These are phyloP conservation scores for Rhododendron ovatum DNA, from an alignment of 148 eudicot species.

Conservation along the genomic window DNA sequence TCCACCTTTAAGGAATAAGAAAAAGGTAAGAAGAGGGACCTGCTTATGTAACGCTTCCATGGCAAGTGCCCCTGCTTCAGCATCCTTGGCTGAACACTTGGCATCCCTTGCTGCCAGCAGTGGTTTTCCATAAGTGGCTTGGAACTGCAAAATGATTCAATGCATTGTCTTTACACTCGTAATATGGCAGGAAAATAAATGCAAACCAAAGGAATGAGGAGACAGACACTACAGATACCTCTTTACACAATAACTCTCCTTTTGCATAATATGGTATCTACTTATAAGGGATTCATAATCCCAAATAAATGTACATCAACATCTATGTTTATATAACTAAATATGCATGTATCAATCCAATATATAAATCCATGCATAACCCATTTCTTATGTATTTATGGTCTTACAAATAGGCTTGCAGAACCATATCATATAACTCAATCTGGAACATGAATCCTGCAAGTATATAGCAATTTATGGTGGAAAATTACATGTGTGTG, in stretches of 20 bases:
- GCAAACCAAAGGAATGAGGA: background rate
- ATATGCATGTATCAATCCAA: background rate
- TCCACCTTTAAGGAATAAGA: background rate
- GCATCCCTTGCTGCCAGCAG: slow-evolving; percentile 90
- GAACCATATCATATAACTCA: background rate
- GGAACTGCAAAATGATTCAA: slow-evolving; percentile 45
- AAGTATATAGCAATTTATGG: background rate
- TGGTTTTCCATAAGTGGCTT: slow-evolving; percentile 94
- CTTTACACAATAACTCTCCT: background rate
- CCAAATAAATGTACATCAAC: background rate
- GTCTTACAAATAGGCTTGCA: background rate
- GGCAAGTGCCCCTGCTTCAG: slow-evolving; percentile 94
- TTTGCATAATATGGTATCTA: background rate
- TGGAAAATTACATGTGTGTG: background rate
- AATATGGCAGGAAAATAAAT: background rate
- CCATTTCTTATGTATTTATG: background rate
- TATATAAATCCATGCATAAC: background rate
- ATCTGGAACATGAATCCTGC: background rate
- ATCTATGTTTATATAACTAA: background rate
- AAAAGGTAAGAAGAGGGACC: slow-evolving; percentile 17
- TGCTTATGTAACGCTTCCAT: slow-evolving; percentile 99
- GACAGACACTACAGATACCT: background rate
- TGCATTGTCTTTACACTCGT: background rate
- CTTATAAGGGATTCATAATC: background rate
- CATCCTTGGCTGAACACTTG: slow-evolving; percentile 96